Base-by-base conservation (phyloP, 73 alveolate species). In the Paramecium sexaurelia region DNA sequence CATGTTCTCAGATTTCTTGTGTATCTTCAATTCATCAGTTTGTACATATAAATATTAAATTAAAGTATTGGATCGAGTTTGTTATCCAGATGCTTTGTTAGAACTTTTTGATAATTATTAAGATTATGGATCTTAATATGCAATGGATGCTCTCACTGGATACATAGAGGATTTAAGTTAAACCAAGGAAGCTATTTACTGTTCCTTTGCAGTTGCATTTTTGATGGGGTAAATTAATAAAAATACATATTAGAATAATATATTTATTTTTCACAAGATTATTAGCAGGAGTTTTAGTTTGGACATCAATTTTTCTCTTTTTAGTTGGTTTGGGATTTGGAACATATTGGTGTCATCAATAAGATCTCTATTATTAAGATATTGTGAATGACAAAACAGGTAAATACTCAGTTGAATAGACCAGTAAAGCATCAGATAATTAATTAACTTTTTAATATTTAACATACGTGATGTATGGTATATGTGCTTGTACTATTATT, bases 251-350 rank as follows among this genome's bases (percentile, higher is more conserved):
- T 61, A 61, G 83, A 35, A 85, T 95, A 91, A 32, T 95, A 19
- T 95, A 94, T 41, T 87, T 95, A 85, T 55, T 92, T 33, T 93
- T 95, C 75, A 73, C 94, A 47, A 75, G 98, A 41, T 83, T 92
- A 27, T 87, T 95, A 78, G 98, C 98, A 8, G 97, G 96, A 22
- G 35, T 95, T 33, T 61, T 95, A 32, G 96, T 95, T 45, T 95
- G 94, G 93, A 26, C 91, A 67, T 92, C 95, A 2, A 92, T 95
- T 47, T 68, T 92, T 55, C 92, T 94, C n/a, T 92, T 91, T 68
- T 94, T 95, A 55, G 86, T 84, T 9, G 98, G 95, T 1, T 69
- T 95, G 29, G 87, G 85, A 20, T 22, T 88, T 26, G 91, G 85
- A 37, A 84, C 89, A 5, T 88, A 69, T 69, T 41, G 85, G 84